Evolutionary conservation across 805 yeast genomes (phyloP).

Genomic region (Candida verbasci): DNA sequence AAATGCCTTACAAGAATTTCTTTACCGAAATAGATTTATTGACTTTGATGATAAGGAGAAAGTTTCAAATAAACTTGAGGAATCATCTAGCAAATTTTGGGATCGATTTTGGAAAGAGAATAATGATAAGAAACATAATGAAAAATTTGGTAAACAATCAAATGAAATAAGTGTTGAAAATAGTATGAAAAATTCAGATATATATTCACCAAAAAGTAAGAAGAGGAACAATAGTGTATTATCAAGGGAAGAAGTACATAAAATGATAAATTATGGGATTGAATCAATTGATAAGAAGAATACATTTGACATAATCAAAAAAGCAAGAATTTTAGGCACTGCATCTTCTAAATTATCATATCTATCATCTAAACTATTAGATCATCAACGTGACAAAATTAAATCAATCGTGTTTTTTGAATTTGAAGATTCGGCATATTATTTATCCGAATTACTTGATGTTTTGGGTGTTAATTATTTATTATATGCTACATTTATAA

Average conservation of each 20-base stretch:
- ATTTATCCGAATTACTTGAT: slow-evolving; percentile 61
- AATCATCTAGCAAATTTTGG: slow-evolving; percentile 48
- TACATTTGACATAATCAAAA: slow-evolving; percentile 11
- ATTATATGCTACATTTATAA: slow-evolving; percentile 60
- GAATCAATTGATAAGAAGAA: no score
- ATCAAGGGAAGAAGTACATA: no score
- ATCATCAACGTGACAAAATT: slow-evolving; percentile 42
- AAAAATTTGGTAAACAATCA: slow-evolving; percentile 32
- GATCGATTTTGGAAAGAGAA: slow-evolving; percentile 45
- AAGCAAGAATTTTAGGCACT: slow-evolving; percentile 52
- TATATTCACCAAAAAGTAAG: no score
- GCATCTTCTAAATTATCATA: slow-evolving; percentile 64
- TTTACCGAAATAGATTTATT: slow-evolving; percentile 48
- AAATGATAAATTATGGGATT: no score
- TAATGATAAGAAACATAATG: slow-evolving; percentile 19
- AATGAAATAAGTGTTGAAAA: neutral
- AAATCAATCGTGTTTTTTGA: slow-evolving; percentile 67
- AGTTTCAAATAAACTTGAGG: slow-evolving; percentile 27
- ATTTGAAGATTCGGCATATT: slow-evolving; percentile 67
- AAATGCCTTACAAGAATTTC: slow-evolving; percentile 46
- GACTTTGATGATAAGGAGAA: slow-evolving; percentile 21
- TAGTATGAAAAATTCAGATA: neutral
- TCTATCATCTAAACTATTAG: slow-evolving; percentile 48
- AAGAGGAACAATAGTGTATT: no score
- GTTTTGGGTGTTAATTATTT: slow-evolving; percentile 56